Conservation (phyloP, 768 basidiomycete genomes). For the Phlebiopsis flavidoalba region DNA sequence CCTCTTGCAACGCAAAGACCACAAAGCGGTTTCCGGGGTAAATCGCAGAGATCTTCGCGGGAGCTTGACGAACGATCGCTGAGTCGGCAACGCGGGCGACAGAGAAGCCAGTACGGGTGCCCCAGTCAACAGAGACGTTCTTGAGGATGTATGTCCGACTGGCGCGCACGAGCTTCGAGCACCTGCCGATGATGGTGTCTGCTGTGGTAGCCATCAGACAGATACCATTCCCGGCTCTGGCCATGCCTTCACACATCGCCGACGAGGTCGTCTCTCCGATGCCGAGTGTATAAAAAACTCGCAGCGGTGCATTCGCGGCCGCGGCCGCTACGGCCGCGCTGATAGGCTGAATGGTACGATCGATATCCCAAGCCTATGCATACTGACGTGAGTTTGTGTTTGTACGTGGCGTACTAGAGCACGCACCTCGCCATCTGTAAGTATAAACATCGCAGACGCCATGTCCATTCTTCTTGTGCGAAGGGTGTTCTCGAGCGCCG, state of each 20-base stretch:
- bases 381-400: background rate
- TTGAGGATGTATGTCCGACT: constrained; percentile 43
- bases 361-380: background rate
- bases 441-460: constrained; percentile 45
- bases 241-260: constrained; percentile 47
- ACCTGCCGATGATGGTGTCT: constrained; percentile 46
- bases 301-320: constrained; percentile 26
- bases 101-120: background rate
- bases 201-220: constrained; percentile 40
- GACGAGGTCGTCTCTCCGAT: constrained; percentile 48
- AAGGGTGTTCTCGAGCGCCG: constrained; percentile 38
- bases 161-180: constrained; percentile 44
- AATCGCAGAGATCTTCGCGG: constrained; percentile 18
- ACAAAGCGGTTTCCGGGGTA: constrained; percentile 31
- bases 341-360: constrained; percentile 3
- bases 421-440: constrained; percentile 53
- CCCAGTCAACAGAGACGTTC: constrained; percentile 46
- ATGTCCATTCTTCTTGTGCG: constrained; percentile 26
- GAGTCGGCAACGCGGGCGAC: background rate
- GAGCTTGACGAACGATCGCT: constrained; percentile 4
- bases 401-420: background rate
- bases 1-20: constrained; percentile 27
- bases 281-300: constrained; percentile 57
- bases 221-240: constrained; percentile 46
- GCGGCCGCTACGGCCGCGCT: constrained; percentile 29